These are phyloP conservation scores for Brassica rapa DNA, from an alignment of 345 rosid species.

Conservation along the genomic window DNA sequence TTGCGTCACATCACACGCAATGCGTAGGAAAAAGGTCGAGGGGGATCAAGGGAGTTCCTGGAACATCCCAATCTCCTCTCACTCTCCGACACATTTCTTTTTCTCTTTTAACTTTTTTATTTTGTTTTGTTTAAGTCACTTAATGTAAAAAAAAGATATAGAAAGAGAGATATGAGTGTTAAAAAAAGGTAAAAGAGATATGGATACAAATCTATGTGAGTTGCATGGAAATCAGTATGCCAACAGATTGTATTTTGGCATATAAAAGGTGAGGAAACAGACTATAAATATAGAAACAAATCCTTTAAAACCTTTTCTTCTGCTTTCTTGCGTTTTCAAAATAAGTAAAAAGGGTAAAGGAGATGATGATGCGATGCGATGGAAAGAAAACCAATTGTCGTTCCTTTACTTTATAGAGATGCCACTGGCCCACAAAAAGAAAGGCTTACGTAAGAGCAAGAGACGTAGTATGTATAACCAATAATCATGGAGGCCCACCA, in stretches of 20 bases:
- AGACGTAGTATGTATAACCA: constrained; percentile 6
- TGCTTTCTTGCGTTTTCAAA: not conserved
- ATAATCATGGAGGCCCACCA: constrained; percentile 16
- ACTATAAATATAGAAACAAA: constrained; percentile 18
- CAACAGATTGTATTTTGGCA: constrained; percentile 6
- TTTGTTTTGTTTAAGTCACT: not conserved
- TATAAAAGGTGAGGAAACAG: constrained; percentile 6
- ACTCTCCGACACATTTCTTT: constrained; percentile 5
- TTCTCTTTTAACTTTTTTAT: not conserved
- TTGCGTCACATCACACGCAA: constrained; percentile 20
- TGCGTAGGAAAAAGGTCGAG: not conserved
- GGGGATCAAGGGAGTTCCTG: constrained; percentile 8
- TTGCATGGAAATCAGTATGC: constrained; percentile 9
- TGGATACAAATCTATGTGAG: not conserved
- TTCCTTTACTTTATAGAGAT: not conserved
- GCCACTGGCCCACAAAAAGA: not conserved
- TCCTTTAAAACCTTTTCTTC: not conserved
- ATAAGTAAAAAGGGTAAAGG: not conserved
- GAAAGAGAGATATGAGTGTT: not conserved
- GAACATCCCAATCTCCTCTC: constrained; percentile 17
- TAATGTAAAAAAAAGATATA: not conserved
- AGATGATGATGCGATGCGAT: not conserved
- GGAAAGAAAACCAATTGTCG: constrained; percentile 11
- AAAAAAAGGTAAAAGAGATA: not conserved
- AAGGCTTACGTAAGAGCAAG: constrained; percentile 20